Conservation (phyloP, 495 filamentous ascomycete genomes). For the Aspergillus sclerotioniger region DNA sequence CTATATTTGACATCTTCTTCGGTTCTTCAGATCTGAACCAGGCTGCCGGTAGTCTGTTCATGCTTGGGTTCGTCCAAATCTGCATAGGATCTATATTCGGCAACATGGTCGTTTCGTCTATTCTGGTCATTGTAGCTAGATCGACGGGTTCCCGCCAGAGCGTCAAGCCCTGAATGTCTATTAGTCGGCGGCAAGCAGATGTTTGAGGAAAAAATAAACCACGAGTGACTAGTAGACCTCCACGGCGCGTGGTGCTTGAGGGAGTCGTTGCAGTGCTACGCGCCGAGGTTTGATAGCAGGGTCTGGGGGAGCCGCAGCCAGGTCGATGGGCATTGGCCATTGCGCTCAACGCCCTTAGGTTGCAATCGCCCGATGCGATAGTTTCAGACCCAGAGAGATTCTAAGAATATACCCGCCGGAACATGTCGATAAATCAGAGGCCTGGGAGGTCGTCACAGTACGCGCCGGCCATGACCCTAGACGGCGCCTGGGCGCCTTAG, state of each 20-base stretch:
- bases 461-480: slow-evolving; percentile 25
- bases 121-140: slow-evolving; percentile 22
- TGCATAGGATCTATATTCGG: slow-evolving; percentile 39
- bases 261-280: slow-evolving; percentile 14
- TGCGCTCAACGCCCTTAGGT: background rate
- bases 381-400: slow-evolving; percentile 17
- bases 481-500: slow-evolving; percentile 26
- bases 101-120: slow-evolving; percentile 36
- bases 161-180: slow-evolving; percentile 12
- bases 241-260: slow-evolving; percentile 13
- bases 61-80: slow-evolving; percentile 27
- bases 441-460: slow-evolving; percentile 24
- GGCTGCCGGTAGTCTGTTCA: slow-evolving; percentile 16
- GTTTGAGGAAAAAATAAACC: background rate
- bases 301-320: slow-evolving; percentile 8
- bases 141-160: slow-evolving; percentile 15
- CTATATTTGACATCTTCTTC: slow-evolving; percentile 44
- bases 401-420: slow-evolving; percentile 21
- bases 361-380: slow-evolving; percentile 8
- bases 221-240: slow-evolving; percentile 9
- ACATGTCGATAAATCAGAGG: slow-evolving; percentile 7
- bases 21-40: slow-evolving; percentile 33
- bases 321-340: slow-evolving; percentile 9
- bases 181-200: slow-evolving; percentile 23
- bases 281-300: slow-evolving; percentile 20